Conservation (phyloP, 805 yeast genomes). For the Wickerhamomyces rabaulensis region DNA sequence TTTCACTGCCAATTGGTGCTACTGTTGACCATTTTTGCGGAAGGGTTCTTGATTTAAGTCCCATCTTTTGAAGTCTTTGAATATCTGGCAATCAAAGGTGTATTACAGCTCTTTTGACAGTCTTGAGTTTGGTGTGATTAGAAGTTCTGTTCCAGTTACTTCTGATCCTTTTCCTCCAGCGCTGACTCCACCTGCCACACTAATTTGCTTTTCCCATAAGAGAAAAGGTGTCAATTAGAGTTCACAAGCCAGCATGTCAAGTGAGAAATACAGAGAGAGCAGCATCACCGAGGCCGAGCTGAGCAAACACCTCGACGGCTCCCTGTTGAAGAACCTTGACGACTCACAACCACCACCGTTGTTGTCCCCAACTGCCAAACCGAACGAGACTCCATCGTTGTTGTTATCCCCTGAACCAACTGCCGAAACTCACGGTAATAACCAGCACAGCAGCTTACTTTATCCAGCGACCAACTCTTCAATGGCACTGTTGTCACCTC, state of each 20-base stretch:
- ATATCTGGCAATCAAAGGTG: too few species aligned
- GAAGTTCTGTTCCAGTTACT: too few species aligned
- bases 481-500: constrained; percentile 35
- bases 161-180: background rate
- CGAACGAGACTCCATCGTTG: background rate
- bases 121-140: too few species aligned
- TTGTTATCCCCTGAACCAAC: background rate
- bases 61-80: too few species aligned
- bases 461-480: background rate
- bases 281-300: background rate
- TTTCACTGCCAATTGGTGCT: background rate
- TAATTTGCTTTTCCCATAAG: background rate
- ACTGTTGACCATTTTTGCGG: too few species aligned
- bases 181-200: too few species aligned
- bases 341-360: background rate
- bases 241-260: background rate
- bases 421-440: background rate
- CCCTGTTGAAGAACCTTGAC: background rate
- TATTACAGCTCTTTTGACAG: too few species aligned
- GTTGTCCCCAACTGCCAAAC: background rate
- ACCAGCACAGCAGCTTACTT: background rate
- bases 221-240: background rate
- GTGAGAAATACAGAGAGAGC: background rate
- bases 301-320: background rate
- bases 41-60: too few species aligned